phyloP scores from a whole-genome alignment of 345 rosid species.

The Hevea brasiliensis region DNA sequence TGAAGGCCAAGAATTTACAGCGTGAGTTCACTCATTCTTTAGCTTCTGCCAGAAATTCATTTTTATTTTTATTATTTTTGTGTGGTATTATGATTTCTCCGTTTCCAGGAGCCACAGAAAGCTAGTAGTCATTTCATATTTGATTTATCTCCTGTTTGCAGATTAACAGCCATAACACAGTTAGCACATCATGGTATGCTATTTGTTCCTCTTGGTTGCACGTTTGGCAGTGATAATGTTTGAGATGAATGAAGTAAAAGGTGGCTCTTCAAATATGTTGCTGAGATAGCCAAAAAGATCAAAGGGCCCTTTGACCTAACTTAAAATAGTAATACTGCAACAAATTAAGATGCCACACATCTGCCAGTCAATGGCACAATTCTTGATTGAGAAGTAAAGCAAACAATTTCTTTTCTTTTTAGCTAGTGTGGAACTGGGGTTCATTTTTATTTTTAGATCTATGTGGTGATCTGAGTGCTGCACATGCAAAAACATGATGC shows the following conservation, averaged over 20 bases:
- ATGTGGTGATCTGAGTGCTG: too few relatives aligned
- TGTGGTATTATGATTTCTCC: not conserved
- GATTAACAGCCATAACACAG: conserved; percentile 82
- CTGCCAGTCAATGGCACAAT: too few relatives aligned
- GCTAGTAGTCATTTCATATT: not conserved
- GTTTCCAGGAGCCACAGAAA: not conserved
- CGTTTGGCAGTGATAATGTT: conserved; percentile 82
- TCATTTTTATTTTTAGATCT: too few relatives aligned
- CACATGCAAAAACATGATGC: too few relatives aligned
- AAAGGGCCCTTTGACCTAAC: conserved; percentile 11
- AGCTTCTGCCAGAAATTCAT: not conserved
- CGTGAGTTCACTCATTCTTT: conserved; percentile 51
- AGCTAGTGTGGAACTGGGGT: too few relatives aligned
- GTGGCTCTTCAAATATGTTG: conserved; percentile 79
- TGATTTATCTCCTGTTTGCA: conserved; percentile 26
- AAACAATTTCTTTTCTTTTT: too few relatives aligned
- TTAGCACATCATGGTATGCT: conserved; percentile 91
- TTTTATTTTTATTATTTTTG: not conserved
- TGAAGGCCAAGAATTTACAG: conserved; percentile 95
- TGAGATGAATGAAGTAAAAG: conserved; percentile 87
- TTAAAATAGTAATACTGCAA: too few relatives aligned
- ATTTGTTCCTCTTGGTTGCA: conserved; percentile 86
- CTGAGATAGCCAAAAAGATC: conserved; percentile 79
- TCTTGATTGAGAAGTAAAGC: too few relatives aligned
- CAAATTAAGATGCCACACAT: too few relatives aligned